Evolutionary conservation across 192 early-diverging fungal genomes (phyloP), one percentile per base, ranked within the genome.

Genomic region (Geranomyces michiganensis): DNA sequence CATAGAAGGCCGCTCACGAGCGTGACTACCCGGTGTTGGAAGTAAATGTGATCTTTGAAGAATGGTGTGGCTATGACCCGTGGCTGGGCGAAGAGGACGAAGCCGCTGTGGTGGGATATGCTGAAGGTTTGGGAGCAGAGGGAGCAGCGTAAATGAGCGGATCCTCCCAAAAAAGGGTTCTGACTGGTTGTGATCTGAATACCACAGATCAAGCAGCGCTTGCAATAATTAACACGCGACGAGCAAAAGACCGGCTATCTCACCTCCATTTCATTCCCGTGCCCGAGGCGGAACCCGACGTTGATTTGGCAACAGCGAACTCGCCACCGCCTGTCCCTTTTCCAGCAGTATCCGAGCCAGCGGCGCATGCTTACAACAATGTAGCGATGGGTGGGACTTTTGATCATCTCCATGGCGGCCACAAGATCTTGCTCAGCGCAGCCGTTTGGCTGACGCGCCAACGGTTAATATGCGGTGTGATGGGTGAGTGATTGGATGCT

Each of bases 351-450:
- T 9, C 4, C 67, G 33, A 41, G 29, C 21, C 3, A 17, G 6
- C 51, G 51, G 24, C 55, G 47, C 65, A 64, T 15, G 53, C 59
- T 8, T 88, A 83, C 80, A 67, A 76, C 22, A 66, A 82, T 73
- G 90, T 91, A 0, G 90, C 83, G 13, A 70, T 96, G 8, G 97
- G 97, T 26, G 97, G 97, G 17, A 97, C 97, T 21, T 99, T 99
- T 84, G 97, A 99, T 78, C 95, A 97, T 72, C 78, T 99, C 56
- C 97, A 99, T 68, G 78, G 87, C 0, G 97, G 95, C 12, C 97
- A 99, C 77, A 95, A 97, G 83, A 92, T 97, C 36, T 78, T 99
- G 15, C 82, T 99, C 33, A 90, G 92, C 0, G 90, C 90, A 73
- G 86, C 92, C 0, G 91, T 88, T 0, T 87, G 90, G 76, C 79